Evolutionary conservation across 1,284 basidiomycete species (phyloP).

Genomic region (Apiotrichum mycotoxinovorans): DNA sequence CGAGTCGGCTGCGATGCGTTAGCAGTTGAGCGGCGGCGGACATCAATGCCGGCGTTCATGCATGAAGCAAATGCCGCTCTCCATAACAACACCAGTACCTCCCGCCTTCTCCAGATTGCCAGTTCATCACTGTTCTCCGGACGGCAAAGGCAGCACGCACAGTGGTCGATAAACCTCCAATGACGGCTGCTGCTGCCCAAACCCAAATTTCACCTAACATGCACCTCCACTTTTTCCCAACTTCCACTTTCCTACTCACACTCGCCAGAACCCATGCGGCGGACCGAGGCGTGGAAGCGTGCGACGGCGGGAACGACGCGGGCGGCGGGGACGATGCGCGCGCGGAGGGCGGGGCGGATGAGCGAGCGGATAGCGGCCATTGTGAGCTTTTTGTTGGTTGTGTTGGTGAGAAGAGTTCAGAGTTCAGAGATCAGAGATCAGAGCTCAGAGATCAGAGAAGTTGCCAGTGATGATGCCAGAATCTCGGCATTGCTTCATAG

Average conservation of each 20-base stretch:
- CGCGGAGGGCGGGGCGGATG: slow-evolving; percentile 31
- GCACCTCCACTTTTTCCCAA: not conserved
- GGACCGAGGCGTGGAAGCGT: slow-evolving; percentile 37
- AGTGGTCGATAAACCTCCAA: no score
- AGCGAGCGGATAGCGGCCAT: slow-evolving; percentile 22
- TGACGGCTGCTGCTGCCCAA: no score
- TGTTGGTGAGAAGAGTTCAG: not conserved
- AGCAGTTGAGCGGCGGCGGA: no score
- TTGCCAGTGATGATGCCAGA: no score
- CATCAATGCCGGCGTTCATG: no score
- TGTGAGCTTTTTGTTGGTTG: not conserved
- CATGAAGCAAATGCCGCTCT: no score
- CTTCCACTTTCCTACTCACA: slow-evolving; percentile 31
- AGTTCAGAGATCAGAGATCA: not conserved
- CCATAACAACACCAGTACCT: no score
- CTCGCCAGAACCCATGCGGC: slow-evolving; percentile 40
- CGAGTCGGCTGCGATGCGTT: slow-evolving; percentile 60
- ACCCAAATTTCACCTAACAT: not conserved
- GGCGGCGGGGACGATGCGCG: slow-evolving; percentile 15
- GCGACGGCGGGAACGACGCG: slow-evolving; percentile 9
- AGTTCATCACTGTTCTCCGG: no score
- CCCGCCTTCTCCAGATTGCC: no score
- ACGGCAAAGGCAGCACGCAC: no score
- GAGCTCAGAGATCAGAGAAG: not conserved
- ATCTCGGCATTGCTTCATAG: no score